Evolutionary conservation across 768 basidiomycete genomes (phyloP).

Genomic region (Auricularia cornea): DNA sequence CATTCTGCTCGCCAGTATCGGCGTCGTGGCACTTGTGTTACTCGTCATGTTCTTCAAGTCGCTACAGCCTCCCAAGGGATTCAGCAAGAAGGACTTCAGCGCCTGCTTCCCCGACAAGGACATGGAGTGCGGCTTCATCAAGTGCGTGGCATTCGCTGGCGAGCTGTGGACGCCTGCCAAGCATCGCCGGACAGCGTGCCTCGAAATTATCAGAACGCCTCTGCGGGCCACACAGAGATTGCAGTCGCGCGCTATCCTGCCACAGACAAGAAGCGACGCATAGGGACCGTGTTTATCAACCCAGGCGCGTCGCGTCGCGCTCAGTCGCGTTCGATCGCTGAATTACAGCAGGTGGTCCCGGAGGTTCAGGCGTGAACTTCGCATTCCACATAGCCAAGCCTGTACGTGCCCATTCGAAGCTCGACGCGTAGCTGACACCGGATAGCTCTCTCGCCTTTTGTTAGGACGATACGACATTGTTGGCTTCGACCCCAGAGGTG

Average conservation of each 20-base stretch:
- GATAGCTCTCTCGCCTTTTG: not conserved
- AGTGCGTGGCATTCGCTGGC: not conserved
- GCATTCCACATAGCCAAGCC: not conserved
- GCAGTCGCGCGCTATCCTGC: constrained; percentile 24
- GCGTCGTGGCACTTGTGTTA: not conserved
- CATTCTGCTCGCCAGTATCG: not conserved
- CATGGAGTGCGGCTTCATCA: not conserved
- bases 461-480: constrained; percentile 10
- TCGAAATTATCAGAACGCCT: constrained; percentile 22
- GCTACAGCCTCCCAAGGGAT: not conserved
- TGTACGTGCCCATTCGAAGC: not conserved
- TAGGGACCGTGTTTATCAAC: constrained; percentile 25
- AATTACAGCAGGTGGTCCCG: constrained; percentile 2
- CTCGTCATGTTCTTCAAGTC: not conserved
- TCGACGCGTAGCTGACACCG: not conserved
- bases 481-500: constrained; percentile 12
- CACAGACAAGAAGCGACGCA: constrained; percentile 12
- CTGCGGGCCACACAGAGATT: constrained; percentile 21
- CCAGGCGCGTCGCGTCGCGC: constrained; percentile 19
- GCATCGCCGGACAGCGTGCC: constrained; percentile 18
- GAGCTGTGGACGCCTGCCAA: not conserved
- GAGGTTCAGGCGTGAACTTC: constrained; percentile 1
- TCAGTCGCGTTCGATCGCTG: not conserved
- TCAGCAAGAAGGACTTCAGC: not conserved
- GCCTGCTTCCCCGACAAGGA: not conserved